Evolutionary conservation across 1,284 basidiomycete species (phyloP).

Genomic region (Ustilago esculenta): DNA sequence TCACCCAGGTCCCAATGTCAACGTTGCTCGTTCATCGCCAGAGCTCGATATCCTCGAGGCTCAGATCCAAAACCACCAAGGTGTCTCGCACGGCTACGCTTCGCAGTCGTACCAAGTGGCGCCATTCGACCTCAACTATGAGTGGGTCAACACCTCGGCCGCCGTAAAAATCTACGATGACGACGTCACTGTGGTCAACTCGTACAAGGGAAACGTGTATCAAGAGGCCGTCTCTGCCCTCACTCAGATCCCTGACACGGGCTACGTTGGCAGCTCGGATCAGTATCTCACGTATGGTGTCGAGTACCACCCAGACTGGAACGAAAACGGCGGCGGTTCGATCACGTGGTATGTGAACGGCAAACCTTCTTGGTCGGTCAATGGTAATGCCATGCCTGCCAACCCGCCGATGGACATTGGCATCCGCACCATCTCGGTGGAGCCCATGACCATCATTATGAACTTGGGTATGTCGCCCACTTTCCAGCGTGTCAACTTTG

Average conservation of each 20-base stretch:
- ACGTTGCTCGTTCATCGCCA: constrained; percentile 65
- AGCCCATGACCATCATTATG: constrained; percentile 64
- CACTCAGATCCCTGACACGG: constrained; percentile 54
- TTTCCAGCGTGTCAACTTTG: constrained; percentile 61
- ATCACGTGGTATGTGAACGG: constrained; percentile 63
- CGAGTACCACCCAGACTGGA: constrained; percentile 64
- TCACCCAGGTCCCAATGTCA: constrained; percentile 59
- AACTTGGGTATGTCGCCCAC: constrained; percentile 62
- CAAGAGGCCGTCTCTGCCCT: constrained; percentile 66
- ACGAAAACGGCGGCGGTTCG: constrained; percentile 54
- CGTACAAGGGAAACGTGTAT: constrained; percentile 60
- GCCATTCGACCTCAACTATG: constrained; percentile 62
- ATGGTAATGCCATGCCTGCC: constrained; percentile 37
- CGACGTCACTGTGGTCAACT: constrained; percentile 50
- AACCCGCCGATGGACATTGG: constrained; percentile 49
- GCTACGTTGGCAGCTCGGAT: constrained; percentile 44
- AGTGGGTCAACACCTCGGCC: constrained; percentile 49
- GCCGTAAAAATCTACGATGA: constrained; percentile 48
- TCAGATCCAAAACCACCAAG: constrained; percentile 70
- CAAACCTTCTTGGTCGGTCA: constrained; percentile 59
- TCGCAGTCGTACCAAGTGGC: constrained; percentile 66
- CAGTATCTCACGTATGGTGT: constrained; percentile 58
- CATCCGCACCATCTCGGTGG: constrained; percentile 54
- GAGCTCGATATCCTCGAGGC: constrained; percentile 67
- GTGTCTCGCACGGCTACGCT: constrained; percentile 48